Evolutionary conservation across 2,329 filamentous ascomycete genomes (phyloP).

Genomic region (Pestalotiopsis fici): DNA sequence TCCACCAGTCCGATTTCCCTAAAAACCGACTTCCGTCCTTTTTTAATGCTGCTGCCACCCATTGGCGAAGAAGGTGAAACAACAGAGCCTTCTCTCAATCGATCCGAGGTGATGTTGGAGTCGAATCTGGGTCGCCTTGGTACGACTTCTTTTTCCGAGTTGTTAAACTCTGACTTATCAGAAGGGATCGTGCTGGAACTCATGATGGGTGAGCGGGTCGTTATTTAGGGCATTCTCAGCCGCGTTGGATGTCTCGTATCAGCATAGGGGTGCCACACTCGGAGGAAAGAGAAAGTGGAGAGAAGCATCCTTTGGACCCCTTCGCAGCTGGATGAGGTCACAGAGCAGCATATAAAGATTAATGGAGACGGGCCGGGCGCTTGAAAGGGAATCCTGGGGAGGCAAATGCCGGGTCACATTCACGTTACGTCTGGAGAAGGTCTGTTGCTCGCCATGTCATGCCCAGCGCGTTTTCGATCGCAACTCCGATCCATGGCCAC

Average conservation of each 20-base stretch:
- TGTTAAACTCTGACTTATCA: slow-evolving; percentile 16
- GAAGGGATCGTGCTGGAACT: slow-evolving; percentile 20
- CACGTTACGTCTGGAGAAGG: background rate
- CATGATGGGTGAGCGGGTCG: slow-evolving; percentile 13
- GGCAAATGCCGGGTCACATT: slow-evolving; percentile 5
- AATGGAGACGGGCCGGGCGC: background rate
- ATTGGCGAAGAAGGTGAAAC: background rate
- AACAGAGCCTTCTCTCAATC: slow-evolving; percentile 48
- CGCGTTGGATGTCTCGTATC: background rate
- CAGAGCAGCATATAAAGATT: slow-evolving; percentile 6
- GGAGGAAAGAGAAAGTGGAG: slow-evolving; percentile 4
- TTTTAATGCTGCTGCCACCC: slow-evolving; percentile 42
- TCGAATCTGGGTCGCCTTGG: slow-evolving; percentile 48
- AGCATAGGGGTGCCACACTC: slow-evolving; percentile 6
- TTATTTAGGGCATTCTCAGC: slow-evolving; percentile 7
- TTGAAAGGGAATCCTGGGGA: background rate
- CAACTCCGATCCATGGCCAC: background rate
- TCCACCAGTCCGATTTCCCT: slow-evolving; percentile 50
- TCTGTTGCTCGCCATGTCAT: background rate
- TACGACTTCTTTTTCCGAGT: slow-evolving; percentile 11
- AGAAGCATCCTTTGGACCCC: background rate
- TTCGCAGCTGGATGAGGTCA: slow-evolving; percentile 7
- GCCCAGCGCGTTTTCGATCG: background rate
- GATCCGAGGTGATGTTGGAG: slow-evolving; percentile 50
- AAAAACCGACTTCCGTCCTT: slow-evolving; percentile 53